Conservation (phyloP, 176 grass and related monocot genomes). For the Rhipidocladum racemiflorum region DNA sequence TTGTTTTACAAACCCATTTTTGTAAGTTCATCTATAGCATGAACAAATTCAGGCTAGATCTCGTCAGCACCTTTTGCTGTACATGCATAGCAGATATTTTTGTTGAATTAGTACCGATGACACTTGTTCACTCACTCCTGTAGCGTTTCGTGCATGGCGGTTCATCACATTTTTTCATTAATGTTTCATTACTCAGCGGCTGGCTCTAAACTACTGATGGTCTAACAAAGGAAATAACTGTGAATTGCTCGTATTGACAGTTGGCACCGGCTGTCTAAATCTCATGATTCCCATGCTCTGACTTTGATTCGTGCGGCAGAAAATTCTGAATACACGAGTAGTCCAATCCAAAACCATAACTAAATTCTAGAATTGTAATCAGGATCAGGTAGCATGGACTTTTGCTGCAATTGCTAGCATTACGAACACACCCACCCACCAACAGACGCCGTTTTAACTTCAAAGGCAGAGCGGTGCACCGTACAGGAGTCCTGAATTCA, state of each 20-base stretch:
- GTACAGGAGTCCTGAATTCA: background rate
- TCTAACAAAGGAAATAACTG: background rate
- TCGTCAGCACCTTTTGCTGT: background rate
- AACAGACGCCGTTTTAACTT: background rate
- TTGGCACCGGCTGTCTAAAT: background rate
- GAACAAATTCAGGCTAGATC: background rate
- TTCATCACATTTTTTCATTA: background rate
- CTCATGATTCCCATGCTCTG: background rate
- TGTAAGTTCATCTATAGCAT: background rate
- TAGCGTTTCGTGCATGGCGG: background rate
- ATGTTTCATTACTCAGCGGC: background rate
- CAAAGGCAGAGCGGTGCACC: background rate
- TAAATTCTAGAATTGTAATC: conserved; percentile 2
- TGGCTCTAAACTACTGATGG: background rate
- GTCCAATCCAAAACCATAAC: background rate
- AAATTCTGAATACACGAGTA: background rate
- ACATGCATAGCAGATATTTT: background rate
- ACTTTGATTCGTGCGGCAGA: background rate
- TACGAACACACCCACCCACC: background rate
- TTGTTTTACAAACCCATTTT: background rate
- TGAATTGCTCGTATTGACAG: background rate
- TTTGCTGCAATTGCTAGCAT: background rate
- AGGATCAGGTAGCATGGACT: background rate
- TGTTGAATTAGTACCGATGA: background rate
- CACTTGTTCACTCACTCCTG: background rate